phyloP scores from a whole-genome alignment of 208 protist species.

The Blechomonas ayalai region DNA sequence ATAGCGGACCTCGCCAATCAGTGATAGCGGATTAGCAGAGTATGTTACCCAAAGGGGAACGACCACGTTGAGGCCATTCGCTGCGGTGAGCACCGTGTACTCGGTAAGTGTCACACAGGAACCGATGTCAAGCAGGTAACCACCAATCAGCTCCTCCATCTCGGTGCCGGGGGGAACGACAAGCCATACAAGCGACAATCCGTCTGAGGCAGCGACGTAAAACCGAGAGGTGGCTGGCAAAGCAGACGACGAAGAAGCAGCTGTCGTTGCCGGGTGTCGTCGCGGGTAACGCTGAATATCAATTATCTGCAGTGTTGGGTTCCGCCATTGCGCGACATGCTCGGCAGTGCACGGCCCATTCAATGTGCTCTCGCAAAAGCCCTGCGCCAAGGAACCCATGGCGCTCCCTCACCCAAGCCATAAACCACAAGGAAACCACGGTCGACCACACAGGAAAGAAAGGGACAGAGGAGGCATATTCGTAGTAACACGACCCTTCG shows the following conservation, averaged over 20 bases:
- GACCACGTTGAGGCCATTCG: slow-evolving; percentile 66
- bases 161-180: slow-evolving; percentile 40
- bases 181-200: slow-evolving; percentile 44
- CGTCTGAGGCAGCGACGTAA: slow-evolving; percentile 66
- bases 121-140: slow-evolving; percentile 68
- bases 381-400: slow-evolving; percentile 37
- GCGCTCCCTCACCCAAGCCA: too few relatives aligned
- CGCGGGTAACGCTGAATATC: slow-evolving; percentile 70
- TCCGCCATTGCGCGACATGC: slow-evolving; percentile 19
- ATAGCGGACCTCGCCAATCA: slow-evolving; percentile 46
- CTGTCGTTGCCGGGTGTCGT: neutral
- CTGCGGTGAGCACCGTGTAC: slow-evolving; percentile 39
- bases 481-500: too few relatives aligned
- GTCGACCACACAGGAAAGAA: too few relatives aligned
- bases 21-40: slow-evolving; percentile 27
- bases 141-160: slow-evolving; percentile 40
- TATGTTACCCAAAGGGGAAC: slow-evolving; percentile 32
- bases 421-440: too few relatives aligned
- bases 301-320: slow-evolving; percentile 62
- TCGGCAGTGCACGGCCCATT: slow-evolving; percentile 11
- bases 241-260: too few relatives aligned
- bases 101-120: slow-evolving; percentile 46
- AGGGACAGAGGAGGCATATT: too few relatives aligned
- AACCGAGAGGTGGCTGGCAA: slow-evolving; percentile 49
- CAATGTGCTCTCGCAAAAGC: slow-evolving; percentile 49